A percentile compares a stretch with the other conserved stretches of the same genome.
These are phyloP conservation scores for Tetrahymena thermophila DNA, from an alignment of 73 alveolate genomes.

Conservation along the genomic window DNA sequence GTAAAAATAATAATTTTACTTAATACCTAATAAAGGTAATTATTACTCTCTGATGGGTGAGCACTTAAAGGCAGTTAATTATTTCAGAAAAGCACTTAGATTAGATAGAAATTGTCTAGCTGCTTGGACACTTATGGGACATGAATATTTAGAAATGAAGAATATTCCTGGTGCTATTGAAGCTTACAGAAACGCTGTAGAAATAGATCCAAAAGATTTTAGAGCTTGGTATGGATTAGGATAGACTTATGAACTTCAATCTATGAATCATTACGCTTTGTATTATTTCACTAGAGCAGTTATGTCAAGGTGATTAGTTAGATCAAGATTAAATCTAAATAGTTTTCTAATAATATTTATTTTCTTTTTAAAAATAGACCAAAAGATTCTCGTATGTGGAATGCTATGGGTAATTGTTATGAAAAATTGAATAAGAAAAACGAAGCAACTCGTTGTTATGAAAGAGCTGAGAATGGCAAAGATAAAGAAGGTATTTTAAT, in stretches of 20 bases:
- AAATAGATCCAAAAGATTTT: conserved; percentile 92
- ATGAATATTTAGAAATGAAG: conserved; percentile 97
- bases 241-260: conserved; percentile 83
- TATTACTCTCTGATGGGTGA: conserved; percentile 91
- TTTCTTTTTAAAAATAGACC: conserved; percentile 65
- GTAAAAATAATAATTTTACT: too few relatives aligned
- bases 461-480: conserved; percentile 83
- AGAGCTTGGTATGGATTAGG: conserved; percentile 98
- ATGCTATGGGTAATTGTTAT: conserved; percentile 96
- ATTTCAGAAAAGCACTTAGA: conserved; percentile 89
- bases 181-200: conserved; percentile 96
- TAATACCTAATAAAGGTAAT: conserved; percentile 12
- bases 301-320: conserved; percentile 36
- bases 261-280: conserved; percentile 91
- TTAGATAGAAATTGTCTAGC: conserved; percentile 83
- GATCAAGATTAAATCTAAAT: too few relatives aligned
- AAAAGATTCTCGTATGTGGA: conserved; percentile 97
- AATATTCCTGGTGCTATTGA: conserved; percentile 95
- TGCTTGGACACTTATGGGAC: conserved; percentile 98
- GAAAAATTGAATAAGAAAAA: conserved; percentile 83
- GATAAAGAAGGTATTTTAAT: conserved; percentile 82
- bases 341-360: too few relatives aligned
- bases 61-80: conserved; percentile 92
- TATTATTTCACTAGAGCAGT: conserved; percentile 94
- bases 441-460: conserved; percentile 94